Evolutionary conservation across 140 eudicot species (phyloP).

Genomic region (Anethum foeniculum): DNA sequence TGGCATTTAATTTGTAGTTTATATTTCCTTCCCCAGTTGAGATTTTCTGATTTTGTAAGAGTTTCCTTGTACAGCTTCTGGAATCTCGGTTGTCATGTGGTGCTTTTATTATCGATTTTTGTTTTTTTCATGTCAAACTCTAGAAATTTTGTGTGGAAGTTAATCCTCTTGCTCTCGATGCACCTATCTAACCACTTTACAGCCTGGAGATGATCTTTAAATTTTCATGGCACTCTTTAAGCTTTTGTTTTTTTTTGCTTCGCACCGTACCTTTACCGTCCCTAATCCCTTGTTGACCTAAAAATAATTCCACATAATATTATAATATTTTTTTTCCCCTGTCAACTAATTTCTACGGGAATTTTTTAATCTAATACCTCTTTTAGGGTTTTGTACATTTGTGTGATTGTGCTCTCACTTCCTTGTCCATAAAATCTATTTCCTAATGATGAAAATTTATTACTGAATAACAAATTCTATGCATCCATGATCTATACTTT

Average conservation of each 20-base stretch:
- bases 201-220: neutral
- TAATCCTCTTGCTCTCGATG: neutral
- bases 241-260: neutral
- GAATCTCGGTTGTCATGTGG: neutral
- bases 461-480: neutral
- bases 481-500: neutral
- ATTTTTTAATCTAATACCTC: neutral
- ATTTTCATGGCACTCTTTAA: neutral
- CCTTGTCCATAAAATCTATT: neutral
- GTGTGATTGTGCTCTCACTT: neutral
- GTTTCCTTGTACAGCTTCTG: neutral
- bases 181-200: neutral
- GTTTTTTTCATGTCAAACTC: neutral
- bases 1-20: neutral
- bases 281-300: neutral
- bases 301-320: neutral
- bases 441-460: neutral
- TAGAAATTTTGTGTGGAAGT: neutral
- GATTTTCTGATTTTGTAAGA: neutral
- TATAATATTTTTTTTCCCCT: neutral
- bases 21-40: neutral
- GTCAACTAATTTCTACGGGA: neutral
- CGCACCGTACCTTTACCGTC: neutral
- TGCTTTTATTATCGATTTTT: neutral
- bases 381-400: neutral